phyloP scores from a whole-genome alignment of 1,139 yeast species.

The Pichia sp. region DNA sequence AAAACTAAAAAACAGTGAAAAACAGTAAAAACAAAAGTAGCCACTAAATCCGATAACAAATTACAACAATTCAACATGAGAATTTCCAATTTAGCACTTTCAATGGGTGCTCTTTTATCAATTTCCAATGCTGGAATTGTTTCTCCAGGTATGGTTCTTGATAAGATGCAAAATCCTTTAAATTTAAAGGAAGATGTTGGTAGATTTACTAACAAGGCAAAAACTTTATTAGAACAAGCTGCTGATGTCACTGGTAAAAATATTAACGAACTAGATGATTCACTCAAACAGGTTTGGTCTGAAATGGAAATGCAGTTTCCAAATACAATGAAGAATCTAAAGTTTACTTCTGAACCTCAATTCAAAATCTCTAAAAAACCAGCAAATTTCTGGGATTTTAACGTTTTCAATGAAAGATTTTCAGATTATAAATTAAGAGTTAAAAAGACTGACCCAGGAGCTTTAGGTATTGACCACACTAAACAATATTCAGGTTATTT shows the following conservation, averaged over 20 bases:
- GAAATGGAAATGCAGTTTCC: constrained; percentile 41
- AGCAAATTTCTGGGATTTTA: constrained; percentile 47
- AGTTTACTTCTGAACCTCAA: constrained; percentile 46
- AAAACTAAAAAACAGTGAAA: not conserved
- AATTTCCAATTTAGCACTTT: constrained; percentile 11
- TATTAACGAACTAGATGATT: constrained; percentile 15
- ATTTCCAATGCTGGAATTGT: constrained; percentile 9
- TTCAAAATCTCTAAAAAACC: constrained; percentile 33
- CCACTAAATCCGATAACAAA: not conserved
- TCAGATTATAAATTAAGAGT: constrained; percentile 27
- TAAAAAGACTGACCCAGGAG: constrained; percentile 25
- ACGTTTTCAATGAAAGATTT: constrained; percentile 31
- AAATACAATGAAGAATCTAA: constrained; percentile 41
- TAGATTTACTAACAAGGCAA: constrained; percentile 10
- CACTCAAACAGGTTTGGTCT: constrained; percentile 22
- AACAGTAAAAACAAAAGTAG: not conserved
- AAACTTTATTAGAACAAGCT: constrained; percentile 16
- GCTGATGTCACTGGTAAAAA: constrained; percentile 15
- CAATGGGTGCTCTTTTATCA: constrained; percentile 8
- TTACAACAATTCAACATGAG: constrained; percentile 7
- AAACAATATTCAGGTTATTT: constrained; percentile 62
- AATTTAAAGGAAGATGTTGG: constrained; percentile 3
- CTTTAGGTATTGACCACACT: constrained; percentile 41
- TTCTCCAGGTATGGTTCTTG: not conserved
- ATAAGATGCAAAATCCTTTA: constrained; percentile 11